Evolutionary conservation across 768 basidiomycete species (phyloP).

Genomic region (Chalciporus piperatus): DNA sequence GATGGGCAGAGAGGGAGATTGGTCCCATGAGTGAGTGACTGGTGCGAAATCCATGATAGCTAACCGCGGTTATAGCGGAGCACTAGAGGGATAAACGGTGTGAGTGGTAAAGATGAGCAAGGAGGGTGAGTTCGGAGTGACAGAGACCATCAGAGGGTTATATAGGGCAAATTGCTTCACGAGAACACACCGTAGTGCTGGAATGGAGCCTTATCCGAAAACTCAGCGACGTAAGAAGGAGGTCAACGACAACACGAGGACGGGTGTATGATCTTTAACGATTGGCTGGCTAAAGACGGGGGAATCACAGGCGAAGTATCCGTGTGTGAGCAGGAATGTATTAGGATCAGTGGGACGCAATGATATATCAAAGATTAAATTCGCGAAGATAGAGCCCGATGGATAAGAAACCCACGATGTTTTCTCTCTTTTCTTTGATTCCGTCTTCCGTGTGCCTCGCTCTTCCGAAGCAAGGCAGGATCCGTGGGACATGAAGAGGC

Average conservation of each 20-base stretch:
- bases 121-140: too few relatives aligned
- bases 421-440: slow-evolving; percentile 13
- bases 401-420: slow-evolving; percentile 12
- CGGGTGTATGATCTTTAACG: neutral
- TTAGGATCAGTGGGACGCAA: neutral
- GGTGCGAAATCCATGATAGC: neutral
- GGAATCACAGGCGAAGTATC: neutral
- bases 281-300: neutral
- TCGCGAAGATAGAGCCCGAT: neutral
- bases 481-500: slow-evolving; percentile 7
- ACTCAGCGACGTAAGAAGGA: neutral
- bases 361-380: slow-evolving; percentile 1
- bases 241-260: neutral
- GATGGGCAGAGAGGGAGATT: slow-evolving; percentile 24
- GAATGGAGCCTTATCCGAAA: neutral
- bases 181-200: too few relatives aligned
- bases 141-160: neutral
- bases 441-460: slow-evolving; percentile 14
- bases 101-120: neutral
- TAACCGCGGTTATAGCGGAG: neutral
- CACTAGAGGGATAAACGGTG: neutral
- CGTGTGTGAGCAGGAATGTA: neutral
- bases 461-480: slow-evolving; percentile 5
- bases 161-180: neutral
- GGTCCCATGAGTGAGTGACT: slow-evolving; percentile 3